These are phyloP conservation scores for Inonotus obliquus DNA, from an alignment of 1,284 basidiomycete genomes.

Conservation along the genomic window DNA sequence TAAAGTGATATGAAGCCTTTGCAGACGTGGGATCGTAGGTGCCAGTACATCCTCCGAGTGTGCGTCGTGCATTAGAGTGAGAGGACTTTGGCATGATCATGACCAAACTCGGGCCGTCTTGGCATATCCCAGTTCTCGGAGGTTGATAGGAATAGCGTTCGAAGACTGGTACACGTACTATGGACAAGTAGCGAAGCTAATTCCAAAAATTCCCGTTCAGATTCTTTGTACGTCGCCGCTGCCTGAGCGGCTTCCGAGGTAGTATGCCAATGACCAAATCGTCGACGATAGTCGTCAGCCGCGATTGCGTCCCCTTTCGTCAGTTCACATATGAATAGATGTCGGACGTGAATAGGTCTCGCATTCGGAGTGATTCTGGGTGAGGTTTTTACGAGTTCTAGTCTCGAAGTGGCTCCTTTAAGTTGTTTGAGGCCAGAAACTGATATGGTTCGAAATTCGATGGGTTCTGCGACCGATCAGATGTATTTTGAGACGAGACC, in stretches of 20 bases:
- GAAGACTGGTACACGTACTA: neutral
- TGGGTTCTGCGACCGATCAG: conserved; percentile 1
- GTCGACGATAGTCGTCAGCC: neutral
- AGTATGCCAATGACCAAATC: neutral
- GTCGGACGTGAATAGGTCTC: neutral
- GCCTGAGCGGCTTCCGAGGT: neutral
- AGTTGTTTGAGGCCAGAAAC: neutral
- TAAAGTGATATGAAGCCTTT: too few relatives aligned
- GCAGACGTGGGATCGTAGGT: neutral
- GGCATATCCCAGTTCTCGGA: neutral
- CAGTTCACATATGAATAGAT: neutral
- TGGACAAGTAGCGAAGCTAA: neutral
- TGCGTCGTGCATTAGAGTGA: neutral
- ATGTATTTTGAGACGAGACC: conserved; percentile 5
- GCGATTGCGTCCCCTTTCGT: neutral
- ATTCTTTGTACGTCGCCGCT: neutral
- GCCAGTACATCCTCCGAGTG: neutral
- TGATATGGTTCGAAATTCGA: neutral
- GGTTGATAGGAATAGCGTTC: neutral
- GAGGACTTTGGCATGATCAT: neutral
- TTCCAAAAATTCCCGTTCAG: neutral
- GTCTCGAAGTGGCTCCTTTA: too few relatives aligned
- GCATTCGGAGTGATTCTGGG: neutral
- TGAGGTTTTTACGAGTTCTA: neutral
- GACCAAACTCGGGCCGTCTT: too few relatives aligned